Conservation (phyloP, 2,329 filamentous ascomycete genomes). For the Sordariomycetes sp. region DNA sequence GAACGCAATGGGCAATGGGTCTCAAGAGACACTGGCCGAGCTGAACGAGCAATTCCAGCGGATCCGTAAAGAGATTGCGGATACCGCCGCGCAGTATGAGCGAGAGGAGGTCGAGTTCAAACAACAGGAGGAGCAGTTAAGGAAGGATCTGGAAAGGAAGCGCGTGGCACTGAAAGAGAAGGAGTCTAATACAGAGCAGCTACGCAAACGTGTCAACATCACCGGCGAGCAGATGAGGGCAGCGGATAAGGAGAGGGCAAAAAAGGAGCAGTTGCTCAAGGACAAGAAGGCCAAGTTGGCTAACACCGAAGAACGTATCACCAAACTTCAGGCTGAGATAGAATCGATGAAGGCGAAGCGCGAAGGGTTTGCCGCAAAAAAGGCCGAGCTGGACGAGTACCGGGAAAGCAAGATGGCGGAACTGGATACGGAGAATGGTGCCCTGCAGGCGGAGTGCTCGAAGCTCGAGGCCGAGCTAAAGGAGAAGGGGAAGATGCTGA, state of each 20-base stretch:
- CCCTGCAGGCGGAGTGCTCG: conserved; percentile 50
- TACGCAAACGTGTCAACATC: conserved; percentile 68
- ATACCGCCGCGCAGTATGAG: conserved; percentile 54
- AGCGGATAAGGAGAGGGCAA: conserved; percentile 64
- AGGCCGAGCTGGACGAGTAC: conserved; percentile 32
- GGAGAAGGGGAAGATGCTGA: conserved; percentile 49
- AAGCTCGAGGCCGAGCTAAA: conserved; percentile 61
- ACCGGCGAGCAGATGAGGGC: conserved; percentile 72
- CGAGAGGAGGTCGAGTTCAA: conserved; percentile 62
- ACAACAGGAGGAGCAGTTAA: conserved; percentile 51
- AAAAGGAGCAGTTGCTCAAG: conserved; percentile 60
- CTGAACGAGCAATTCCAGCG: conserved; percentile 71
- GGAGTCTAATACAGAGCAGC: conserved; percentile 75
- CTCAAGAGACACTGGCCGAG: conserved; percentile 46
- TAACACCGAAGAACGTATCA: conserved; percentile 57
- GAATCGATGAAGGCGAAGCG: conserved; percentile 44
- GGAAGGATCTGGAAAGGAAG: conserved; percentile 68
- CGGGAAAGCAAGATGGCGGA: conserved; percentile 36
- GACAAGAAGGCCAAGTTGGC: conserved; percentile 56
- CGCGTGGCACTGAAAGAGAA: conserved; percentile 72
- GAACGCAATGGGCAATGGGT: neutral
- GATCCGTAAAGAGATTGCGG: conserved; percentile 73
- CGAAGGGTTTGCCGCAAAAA: conserved; percentile 39
- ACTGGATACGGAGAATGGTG: conserved; percentile 39
- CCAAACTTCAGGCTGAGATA: conserved; percentile 53